Evolutionary conservation across 2,329 filamentous ascomycete species (phyloP).

Genomic region (Aspergillus viridinutans): DNA sequence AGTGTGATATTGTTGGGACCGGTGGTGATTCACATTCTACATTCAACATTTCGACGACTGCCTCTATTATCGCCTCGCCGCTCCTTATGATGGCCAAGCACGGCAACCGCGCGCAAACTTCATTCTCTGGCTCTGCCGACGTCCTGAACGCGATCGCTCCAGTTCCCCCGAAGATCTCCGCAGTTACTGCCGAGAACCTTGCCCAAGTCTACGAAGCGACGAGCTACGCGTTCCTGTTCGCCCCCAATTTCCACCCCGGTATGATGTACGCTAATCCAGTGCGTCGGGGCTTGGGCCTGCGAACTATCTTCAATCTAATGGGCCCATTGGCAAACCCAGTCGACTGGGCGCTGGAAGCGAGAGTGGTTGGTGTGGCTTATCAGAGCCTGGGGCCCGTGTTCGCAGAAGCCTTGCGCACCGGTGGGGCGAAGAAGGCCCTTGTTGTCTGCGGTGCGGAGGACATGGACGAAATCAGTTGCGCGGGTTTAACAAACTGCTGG

Average conservation of each 20-base stretch:
- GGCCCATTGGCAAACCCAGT: conserved; percentile 90
- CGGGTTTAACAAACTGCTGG: conserved; percentile 87
- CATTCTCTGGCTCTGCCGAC: conserved; percentile 92
- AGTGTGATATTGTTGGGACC: conserved; percentile 94
- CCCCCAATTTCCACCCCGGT: conserved; percentile 91
- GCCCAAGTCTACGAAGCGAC: conserved; percentile 68
- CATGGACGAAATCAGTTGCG: conserved; percentile 91
- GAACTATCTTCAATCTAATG: conserved; percentile 96
- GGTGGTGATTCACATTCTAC: conserved; percentile 96
- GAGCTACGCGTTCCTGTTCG: conserved; percentile 95
- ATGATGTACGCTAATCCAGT: conserved; percentile 86
- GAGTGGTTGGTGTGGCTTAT: conserved; percentile 88
- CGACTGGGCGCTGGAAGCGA: conserved; percentile 77
- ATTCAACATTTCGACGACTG: conserved; percentile 95
- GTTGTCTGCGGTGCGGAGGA: conserved; percentile 93
- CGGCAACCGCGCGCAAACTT: conserved; percentile 92
- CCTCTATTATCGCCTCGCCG: conserved; percentile 85
- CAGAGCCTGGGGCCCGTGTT: conserved; percentile 84
- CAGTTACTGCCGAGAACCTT: conserved; percentile 69
- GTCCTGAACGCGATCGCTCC: conserved; percentile 73
- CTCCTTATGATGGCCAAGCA: conserved; percentile 87
- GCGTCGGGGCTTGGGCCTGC: conserved; percentile 82
- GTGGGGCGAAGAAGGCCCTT: conserved; percentile 76
- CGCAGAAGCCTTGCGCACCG: conserved; percentile 73
- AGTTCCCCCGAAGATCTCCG: conserved; percentile 66